phyloP scores from a whole-genome alignment of 176 grass and related monocot genomes.

The Cymbopogon citratus region DNA sequence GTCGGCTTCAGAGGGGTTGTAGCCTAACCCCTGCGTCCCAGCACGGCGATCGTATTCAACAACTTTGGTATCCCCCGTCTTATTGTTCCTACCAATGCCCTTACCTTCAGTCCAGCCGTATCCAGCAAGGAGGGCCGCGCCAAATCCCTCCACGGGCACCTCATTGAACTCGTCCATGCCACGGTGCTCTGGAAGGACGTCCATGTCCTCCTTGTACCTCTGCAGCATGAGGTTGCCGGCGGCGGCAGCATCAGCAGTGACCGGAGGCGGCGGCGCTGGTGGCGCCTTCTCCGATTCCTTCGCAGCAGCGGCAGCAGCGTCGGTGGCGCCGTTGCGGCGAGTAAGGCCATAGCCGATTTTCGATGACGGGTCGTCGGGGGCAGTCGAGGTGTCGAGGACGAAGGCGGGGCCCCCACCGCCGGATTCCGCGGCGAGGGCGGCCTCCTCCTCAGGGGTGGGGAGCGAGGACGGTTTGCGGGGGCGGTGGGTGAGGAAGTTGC shows the following conservation, averaged over 20 bases:
- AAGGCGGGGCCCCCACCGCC: conserved; percentile 42
- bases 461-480: conserved; percentile 62
- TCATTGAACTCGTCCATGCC: conserved; percentile 69
- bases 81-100: conserved; percentile 73
- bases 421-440: conserved; percentile 35
- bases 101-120: conserved; percentile 90
- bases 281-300: neutral
- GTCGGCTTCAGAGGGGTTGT: conserved; percentile 55
- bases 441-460: conserved; percentile 71
- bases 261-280: neutral
- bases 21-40: conserved; percentile 66
- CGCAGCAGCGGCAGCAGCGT: neutral
- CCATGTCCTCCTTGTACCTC: conserved; percentile 77
- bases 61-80: conserved; percentile 61
- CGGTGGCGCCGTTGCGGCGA: conserved; percentile 26
- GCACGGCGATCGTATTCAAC: conserved; percentile 51
- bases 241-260: neutral
- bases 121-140: conserved; percentile 66
- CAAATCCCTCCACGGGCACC: conserved; percentile 64
- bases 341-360: conserved; percentile 66
- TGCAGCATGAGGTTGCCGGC: conserved; percentile 49
- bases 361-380: conserved; percentile 53
- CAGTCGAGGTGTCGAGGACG: conserved; percentile 71
- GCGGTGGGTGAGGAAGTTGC: conserved; percentile 49
- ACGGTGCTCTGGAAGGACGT: conserved; percentile 60